These are phyloP conservation scores for Pseudocercospora musae DNA, from an alignment of 2,329 filamentous ascomycete species.

Conservation along the genomic window DNA sequence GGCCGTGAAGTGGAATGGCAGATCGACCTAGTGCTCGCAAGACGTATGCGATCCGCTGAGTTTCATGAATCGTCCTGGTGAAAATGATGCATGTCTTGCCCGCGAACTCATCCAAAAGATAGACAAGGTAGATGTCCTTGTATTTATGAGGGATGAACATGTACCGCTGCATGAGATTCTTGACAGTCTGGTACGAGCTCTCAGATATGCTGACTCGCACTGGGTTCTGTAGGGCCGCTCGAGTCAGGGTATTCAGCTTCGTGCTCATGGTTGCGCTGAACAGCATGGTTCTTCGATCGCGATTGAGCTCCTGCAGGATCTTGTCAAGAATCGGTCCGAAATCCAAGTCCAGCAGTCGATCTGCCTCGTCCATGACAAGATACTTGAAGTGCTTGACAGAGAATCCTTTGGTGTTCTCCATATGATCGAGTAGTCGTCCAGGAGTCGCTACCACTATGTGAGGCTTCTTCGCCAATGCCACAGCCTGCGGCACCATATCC, in stretches of 20 bases:
- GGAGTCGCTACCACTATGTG: constrained; percentile 93
- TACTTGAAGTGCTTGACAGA: constrained; percentile 78
- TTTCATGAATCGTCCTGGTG: constrained; percentile 86
- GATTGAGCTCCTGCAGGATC: constrained; percentile 82
- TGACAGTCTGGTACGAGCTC: constrained; percentile 87
- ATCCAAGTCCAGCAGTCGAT: constrained; percentile 86
- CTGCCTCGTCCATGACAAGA: constrained; percentile 92
- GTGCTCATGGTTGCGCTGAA: constrained; percentile 94
- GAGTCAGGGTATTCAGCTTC: constrained; percentile 88
- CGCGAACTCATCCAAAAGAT: constrained; percentile 78
- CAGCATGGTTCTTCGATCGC: constrained; percentile 74
- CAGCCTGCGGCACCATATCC: constrained; percentile 90
- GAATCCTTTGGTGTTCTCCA: constrained; percentile 97
- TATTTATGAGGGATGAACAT: constrained; percentile 79
- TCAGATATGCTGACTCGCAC: constrained; percentile 76
- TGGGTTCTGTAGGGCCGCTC: constrained; percentile 82
- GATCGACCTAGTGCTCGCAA: constrained; percentile 81
- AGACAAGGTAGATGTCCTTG: constrained; percentile 88
- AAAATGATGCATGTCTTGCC: constrained; percentile 91
- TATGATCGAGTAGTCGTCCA: constrained; percentile 81
- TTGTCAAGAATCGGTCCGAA: constrained; percentile 92
- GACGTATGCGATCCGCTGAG: constrained; percentile 78
- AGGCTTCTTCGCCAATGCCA: constrained; percentile 91
- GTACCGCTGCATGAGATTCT: constrained; percentile 81
- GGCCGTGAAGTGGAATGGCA: constrained; percentile 88